Percentiles rank a stretch among this genome's conserved stretches.
Conservation (phyloP, 805 yeast species). For the Monosporozyma aquatica region DNA sequence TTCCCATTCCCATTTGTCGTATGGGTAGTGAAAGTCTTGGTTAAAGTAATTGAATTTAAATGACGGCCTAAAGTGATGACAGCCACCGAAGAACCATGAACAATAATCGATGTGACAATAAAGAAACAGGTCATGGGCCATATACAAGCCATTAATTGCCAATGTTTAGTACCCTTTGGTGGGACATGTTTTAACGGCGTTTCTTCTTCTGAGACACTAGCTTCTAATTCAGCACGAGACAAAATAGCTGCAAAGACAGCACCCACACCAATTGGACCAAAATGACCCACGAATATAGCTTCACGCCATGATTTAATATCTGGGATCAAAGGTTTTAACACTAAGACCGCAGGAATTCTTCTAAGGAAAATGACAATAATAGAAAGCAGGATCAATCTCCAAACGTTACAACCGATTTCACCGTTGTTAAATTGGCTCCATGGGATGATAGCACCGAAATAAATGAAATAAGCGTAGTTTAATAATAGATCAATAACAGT, state of each 20-base stretch:
- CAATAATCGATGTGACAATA: slow-evolving; percentile 71
- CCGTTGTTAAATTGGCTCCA: slow-evolving; percentile 69
- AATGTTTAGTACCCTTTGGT: slow-evolving; percentile 39
- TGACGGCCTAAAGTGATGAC: slow-evolving; percentile 69
- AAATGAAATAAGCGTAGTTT: slow-evolving; percentile 79
- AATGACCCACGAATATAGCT: slow-evolving; percentile 88
- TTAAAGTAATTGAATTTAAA: slow-evolving; percentile 82
- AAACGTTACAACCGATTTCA: slow-evolving; percentile 54
- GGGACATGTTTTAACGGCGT: slow-evolving; percentile 52
- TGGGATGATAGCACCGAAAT: slow-evolving; percentile 85
- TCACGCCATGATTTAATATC: slow-evolving; percentile 89
- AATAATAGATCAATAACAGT: slow-evolving; percentile 80
- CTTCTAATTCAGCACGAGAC: slow-evolving; percentile 65
- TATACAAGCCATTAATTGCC: slow-evolving; percentile 49
- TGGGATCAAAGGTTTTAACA: slow-evolving; percentile 70
- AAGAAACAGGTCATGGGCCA: slow-evolving; percentile 84
- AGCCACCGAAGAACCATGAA: slow-evolving; percentile 88
- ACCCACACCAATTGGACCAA: slow-evolving; percentile 95
- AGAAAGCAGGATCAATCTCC: slow-evolving; percentile 74
- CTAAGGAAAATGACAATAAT: slow-evolving; percentile 65
- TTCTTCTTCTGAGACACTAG: slow-evolving; percentile 37
- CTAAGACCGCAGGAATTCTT: slow-evolving; percentile 73
- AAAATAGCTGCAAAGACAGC: slow-evolving; percentile 78
- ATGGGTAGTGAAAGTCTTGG: slow-evolving; percentile 77
- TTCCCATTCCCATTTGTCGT: slow-evolving; percentile 47